A percentile compares a stretch with the other conserved stretches of the same genome.
These are phyloP conservation scores for Pigoraptor vietnamica DNA, from an alignment of 78 protist genomes.

Conservation along the genomic window DNA sequence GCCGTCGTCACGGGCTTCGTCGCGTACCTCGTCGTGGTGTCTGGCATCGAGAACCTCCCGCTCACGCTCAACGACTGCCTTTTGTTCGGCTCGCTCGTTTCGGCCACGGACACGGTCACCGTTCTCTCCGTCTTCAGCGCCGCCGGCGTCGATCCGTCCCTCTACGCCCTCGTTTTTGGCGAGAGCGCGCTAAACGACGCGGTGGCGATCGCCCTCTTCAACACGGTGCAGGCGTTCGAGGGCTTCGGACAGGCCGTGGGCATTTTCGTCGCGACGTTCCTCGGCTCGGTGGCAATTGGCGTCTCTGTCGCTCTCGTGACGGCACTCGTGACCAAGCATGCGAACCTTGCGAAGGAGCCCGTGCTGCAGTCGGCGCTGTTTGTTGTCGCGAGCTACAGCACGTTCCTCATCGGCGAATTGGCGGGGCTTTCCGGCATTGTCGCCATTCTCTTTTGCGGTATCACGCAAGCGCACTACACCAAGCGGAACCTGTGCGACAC, in stretches of 20 bases:
- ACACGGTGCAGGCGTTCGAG: not conserved
- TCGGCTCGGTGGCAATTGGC: slow-evolving; percentile 30
- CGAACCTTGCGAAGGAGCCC: not conserved
- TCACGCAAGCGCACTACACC: slow-evolving; percentile 38
- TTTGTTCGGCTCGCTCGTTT: slow-evolving; percentile 77
- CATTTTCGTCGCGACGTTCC: not conserved
- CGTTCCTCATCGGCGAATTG: slow-evolving; percentile 35
- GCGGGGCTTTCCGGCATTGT: slow-evolving; percentile 38
- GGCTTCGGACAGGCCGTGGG: not conserved
- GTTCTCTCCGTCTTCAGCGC: slow-evolving; percentile 44
- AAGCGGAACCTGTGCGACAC: not conserved
- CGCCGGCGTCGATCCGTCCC: slow-evolving; percentile 29
- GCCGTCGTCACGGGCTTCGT: not conserved
- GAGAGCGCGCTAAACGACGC: slow-evolving; percentile 61
- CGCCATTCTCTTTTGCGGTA: slow-evolving; percentile 73
- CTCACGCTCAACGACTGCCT: slow-evolving; percentile 10
- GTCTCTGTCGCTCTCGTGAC: not conserved
- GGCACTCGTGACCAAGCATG: slow-evolving; percentile 11
- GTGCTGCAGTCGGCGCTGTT: slow-evolving; percentile 10
- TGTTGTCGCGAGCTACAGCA: not conserved
- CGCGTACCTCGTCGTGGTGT: not conserved
- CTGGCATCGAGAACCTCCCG: not conserved
- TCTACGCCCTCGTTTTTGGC: slow-evolving; percentile 52
- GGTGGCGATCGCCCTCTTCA: slow-evolving; percentile 41
- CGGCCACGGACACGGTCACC: slow-evolving; percentile 53